Conservation (phyloP, 1,284 basidiomycete species). For the Retiboletus flavoniger region DNA sequence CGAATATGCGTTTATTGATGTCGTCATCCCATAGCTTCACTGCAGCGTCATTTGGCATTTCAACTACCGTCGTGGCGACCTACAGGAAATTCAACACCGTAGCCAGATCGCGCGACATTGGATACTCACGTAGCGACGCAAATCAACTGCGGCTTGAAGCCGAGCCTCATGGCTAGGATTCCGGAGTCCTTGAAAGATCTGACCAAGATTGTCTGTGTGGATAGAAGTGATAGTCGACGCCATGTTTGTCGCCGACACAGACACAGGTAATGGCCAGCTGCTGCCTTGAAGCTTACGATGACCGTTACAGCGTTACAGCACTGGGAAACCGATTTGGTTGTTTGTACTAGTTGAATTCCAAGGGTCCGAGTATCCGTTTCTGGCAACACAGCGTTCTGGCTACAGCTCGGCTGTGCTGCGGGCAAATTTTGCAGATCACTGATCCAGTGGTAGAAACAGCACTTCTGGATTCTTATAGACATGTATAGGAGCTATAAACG, state of each 20-base stretch:
- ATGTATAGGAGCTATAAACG: not conserved
- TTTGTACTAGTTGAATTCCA: constrained; percentile 32
- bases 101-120: constrained; percentile 7
- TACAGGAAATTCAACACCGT: constrained; percentile 32
- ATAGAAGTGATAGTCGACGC: constrained; percentile 53
- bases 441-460: not conserved
- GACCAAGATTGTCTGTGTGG: constrained; percentile 59
- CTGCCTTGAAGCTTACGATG: constrained; percentile 10
- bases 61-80: constrained; percentile 69
- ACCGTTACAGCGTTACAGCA: not conserved
- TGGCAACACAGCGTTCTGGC: constrained; percentile 5
- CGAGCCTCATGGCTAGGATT: constrained; percentile 63
- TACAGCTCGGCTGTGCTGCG: too few species aligned
- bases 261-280: not conserved
- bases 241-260: constrained; percentile 40
- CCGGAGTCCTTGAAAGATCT: constrained; percentile 66
- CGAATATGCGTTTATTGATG: constrained; percentile 77
- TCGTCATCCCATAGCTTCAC: constrained; percentile 80
- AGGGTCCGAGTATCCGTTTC: constrained; percentile 14
- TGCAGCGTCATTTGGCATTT: constrained; percentile 74
- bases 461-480: not conserved
- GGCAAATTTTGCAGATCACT: constrained; percentile 1
- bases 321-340: constrained; percentile 15
- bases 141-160: constrained; percentile 60
- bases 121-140: constrained; percentile 65